A percentile compares a stretch with the other conserved stretches of the same genome.
phyloP scores from a whole-genome alignment of 345 rosid species.

The Angophora floribunda region DNA sequence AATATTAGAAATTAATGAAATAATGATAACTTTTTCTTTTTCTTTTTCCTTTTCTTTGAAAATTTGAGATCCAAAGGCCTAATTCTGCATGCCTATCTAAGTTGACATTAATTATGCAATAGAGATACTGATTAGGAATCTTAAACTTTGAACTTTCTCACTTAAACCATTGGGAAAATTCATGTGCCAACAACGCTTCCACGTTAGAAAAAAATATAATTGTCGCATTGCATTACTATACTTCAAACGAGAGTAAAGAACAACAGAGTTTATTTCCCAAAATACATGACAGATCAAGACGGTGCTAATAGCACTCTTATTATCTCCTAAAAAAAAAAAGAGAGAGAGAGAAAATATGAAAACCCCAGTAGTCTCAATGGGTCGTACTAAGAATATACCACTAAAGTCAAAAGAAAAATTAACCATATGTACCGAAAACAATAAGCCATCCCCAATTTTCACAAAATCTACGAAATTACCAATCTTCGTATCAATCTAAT shows the following conservation, averaged over 20 bases:
- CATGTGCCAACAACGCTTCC: not conserved
- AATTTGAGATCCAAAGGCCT: too few relatives aligned
- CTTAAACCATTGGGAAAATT: not conserved
- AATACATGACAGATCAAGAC: not conserved
- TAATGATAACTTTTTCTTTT: too few relatives aligned
- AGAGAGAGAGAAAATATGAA: not conserved
- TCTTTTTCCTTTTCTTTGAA: too few relatives aligned
- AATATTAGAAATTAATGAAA: too few relatives aligned
- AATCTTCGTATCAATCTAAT: not conserved
- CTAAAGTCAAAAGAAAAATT: not conserved
- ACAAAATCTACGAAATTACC: not conserved
- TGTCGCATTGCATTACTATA: not conserved
- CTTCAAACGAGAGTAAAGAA: not conserved
- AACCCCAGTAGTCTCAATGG: not conserved
- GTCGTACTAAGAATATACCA: not conserved
- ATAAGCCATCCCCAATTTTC: not conserved
- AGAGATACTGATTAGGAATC: not conserved
- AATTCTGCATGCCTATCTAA: fast-evolving
- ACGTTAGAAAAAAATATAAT: not conserved
- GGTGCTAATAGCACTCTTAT: not conserved
- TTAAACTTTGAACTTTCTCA: not conserved
- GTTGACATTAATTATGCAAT: not conserved
- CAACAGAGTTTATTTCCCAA: not conserved
- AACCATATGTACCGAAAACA: not conserved
- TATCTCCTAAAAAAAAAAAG: not conserved